Evolutionary conservation across 2,329 filamentous ascomycete genomes (phyloP), one percentile per base, ranked within the genome.

Genomic region (Lasiodiplodia gonubiensis): DNA sequence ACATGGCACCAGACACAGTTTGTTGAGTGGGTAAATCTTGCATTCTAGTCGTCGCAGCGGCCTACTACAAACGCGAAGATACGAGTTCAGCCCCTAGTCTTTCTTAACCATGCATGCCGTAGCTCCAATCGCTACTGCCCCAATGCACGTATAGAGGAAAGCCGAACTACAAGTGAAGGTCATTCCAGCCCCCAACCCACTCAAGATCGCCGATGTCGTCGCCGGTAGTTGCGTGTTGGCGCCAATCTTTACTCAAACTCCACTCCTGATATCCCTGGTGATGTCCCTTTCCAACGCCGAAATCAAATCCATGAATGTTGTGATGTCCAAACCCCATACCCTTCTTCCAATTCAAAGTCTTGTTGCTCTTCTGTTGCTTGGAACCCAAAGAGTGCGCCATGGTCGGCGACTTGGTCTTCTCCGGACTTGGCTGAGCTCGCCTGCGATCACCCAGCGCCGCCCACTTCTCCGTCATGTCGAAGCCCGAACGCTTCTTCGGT

Each of bases 181-280:
- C 89, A 80, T 92, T 89, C 89, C 92, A 96, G 82, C 92, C 92
- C 85, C 93, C 93, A 89, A 97, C 92, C 90, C 94, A 97, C 88
- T 97, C 93, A 84, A 94, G 82, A 76, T 94, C 91, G 76, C 89
- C 90, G 79, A 92, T 86, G 82, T 91, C 90, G 76, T 90, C 89
- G 75, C 86, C 79, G 73, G 69, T 71, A 72, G 72, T 69, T 69
- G 71, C 74, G 71, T 83, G 80, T 67, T 80, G 79, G 73, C 83
- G 82, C 83, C 83, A 85, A 72, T 85, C 82, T 72, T 80, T 81
- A 70, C 79, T 82, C 70, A 79, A 77, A 72, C 76, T 79, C 81
- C 82, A 83, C 63, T 74, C 66, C 46, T 67, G 64, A 51, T 74
- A 69, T 77, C 74, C 69, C 77, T 77, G 55, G 72, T 18, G 25